Conservation (phyloP, 441 rosid genomes). For the Gossypium schwendimanii region DNA sequence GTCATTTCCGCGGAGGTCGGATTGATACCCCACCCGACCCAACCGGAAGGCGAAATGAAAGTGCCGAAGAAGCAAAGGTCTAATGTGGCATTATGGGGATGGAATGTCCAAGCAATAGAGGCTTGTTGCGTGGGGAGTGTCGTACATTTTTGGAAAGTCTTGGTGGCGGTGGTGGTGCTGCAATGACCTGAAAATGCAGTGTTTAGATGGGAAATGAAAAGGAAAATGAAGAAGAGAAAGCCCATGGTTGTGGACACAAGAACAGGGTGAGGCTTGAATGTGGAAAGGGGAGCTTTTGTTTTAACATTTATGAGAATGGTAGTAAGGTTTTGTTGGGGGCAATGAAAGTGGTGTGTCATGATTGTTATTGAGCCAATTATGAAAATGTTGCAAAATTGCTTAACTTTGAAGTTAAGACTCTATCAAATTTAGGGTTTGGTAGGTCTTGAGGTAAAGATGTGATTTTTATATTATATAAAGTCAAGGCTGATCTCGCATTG, state of each 20-base stretch:
- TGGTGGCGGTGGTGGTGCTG: conserved; percentile 44
- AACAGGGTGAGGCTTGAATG: background rate
- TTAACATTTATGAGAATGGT: conserved; percentile 27
- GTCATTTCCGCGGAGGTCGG: conserved; percentile 73
- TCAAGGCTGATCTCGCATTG: too few species aligned
- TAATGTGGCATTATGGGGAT: conserved; percentile 60
- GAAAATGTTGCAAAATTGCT: conserved; percentile 16
- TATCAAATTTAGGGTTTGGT: conserved; percentile 9
- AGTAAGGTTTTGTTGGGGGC: background rate
- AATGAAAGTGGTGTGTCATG: conserved; percentile 10
- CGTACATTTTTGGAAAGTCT: conserved; percentile 63
- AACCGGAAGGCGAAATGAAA: conserved; percentile 88
- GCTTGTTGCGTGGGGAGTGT: conserved; percentile 86
- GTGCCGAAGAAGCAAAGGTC: conserved; percentile 82
- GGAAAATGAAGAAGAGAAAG: conserved; percentile 22
- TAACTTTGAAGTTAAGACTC: conserved; percentile 48
- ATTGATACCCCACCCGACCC: conserved; percentile 91
- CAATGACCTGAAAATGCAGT: conserved; percentile 46
- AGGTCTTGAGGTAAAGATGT: background rate
- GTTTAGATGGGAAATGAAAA: conserved; percentile 26
- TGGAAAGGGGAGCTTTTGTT: conserved; percentile 11
- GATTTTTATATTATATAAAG: too few species aligned
- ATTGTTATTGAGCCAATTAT: conserved; percentile 3
- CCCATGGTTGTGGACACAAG: conserved; percentile 15
- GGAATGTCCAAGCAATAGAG: conserved; percentile 86